Evolutionary conservation across 2,329 filamentous ascomycete species (phyloP).

Genomic region (Zarea fungicola): DNA sequence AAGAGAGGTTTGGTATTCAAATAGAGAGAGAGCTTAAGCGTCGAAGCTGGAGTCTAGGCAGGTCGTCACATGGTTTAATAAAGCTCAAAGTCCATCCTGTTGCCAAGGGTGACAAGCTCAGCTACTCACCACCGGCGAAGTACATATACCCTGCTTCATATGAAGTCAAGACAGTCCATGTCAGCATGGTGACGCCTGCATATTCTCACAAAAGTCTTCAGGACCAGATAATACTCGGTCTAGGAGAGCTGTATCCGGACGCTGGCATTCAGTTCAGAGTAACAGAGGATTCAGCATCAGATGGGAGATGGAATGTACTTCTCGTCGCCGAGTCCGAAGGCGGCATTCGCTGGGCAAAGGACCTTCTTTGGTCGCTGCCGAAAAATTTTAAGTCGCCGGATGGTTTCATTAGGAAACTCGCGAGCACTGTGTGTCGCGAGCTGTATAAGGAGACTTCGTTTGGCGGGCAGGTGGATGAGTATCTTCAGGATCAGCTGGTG

Average conservation of each 20-base stretch:
- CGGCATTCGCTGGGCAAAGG: constrained; percentile 44
- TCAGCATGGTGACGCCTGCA: constrained; percentile 45
- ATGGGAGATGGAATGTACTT: constrained; percentile 49
- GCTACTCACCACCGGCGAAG: constrained; percentile 24
- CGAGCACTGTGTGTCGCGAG: constrained; percentile 39
- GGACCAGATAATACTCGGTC: constrained; percentile 32
- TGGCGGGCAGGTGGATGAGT: constrained; percentile 47
- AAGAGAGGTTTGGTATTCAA: constrained; percentile 43
- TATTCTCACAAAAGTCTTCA: constrained; percentile 38
- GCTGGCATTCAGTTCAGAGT: constrained; percentile 40
- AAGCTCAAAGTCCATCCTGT: constrained; percentile 36
- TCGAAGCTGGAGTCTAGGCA: constrained; percentile 49
- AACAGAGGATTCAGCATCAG: constrained; percentile 46
- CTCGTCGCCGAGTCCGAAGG: constrained; percentile 47
- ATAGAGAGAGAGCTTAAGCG: constrained; percentile 39
- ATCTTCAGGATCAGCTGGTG: constrained; percentile 57
- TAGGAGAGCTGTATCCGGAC: constrained; percentile 38
- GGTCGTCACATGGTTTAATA: constrained; percentile 36
- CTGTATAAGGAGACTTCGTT: constrained; percentile 40
- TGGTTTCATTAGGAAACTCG: constrained; percentile 34
- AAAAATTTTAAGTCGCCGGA: constrained; percentile 31
- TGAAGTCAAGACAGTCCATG: constrained; percentile 41
- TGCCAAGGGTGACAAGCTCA: constrained; percentile 30
- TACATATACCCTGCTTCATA: constrained; percentile 23
- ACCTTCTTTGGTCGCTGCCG: constrained; percentile 37